Conservation (phyloP, 352 stramenopile species). For the Globisporangium recalcitrans region DNA sequence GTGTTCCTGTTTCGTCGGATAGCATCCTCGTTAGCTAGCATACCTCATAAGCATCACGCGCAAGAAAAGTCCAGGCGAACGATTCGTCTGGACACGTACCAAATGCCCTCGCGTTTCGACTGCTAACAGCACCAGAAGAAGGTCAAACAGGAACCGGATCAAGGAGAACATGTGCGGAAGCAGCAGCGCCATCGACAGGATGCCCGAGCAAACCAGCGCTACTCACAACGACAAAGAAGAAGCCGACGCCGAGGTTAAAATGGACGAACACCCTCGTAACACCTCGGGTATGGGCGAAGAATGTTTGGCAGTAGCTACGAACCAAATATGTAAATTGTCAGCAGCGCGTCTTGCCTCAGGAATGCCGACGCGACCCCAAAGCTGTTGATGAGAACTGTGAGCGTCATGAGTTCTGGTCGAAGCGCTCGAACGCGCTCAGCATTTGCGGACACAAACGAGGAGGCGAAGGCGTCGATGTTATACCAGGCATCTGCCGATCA, state of each 20-base stretch:
- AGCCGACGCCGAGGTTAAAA: background rate
- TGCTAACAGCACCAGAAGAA: slow-evolving; percentile 35
- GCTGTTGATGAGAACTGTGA: slow-evolving; percentile 28
- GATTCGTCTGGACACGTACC: slow-evolving; percentile 21
- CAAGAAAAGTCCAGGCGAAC: background rate
- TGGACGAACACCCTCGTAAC: background rate
- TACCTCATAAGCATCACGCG: background rate
- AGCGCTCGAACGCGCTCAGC: slow-evolving; percentile 28
- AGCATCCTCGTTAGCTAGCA: background rate
- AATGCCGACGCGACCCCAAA: slow-evolving; percentile 24
- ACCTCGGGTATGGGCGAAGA: background rate
- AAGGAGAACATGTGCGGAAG: slow-evolving; percentile 60
- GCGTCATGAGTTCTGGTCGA: slow-evolving; percentile 23
- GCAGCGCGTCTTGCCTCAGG: slow-evolving; percentile 23
- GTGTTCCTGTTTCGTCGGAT: slow-evolving; percentile 25
- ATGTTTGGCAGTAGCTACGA: slow-evolving; percentile 6
- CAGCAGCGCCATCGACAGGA: slow-evolving; percentile 37
- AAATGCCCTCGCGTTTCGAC: slow-evolving; percentile 38
- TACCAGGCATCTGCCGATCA: slow-evolving; percentile 45
- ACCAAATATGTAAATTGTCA: slow-evolving; percentile 49
- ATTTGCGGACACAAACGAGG: slow-evolving; percentile 18
- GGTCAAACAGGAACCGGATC: slow-evolving; percentile 49
- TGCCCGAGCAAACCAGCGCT: slow-evolving; percentile 31
- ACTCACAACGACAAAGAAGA: background rate
- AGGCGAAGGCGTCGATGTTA: slow-evolving; percentile 33